Percentiles rank a stretch among this genome's conserved stretches.
phyloP scores from a whole-genome alignment of 805 yeast genomes.

The Sporopachydermia lactativora region DNA sequence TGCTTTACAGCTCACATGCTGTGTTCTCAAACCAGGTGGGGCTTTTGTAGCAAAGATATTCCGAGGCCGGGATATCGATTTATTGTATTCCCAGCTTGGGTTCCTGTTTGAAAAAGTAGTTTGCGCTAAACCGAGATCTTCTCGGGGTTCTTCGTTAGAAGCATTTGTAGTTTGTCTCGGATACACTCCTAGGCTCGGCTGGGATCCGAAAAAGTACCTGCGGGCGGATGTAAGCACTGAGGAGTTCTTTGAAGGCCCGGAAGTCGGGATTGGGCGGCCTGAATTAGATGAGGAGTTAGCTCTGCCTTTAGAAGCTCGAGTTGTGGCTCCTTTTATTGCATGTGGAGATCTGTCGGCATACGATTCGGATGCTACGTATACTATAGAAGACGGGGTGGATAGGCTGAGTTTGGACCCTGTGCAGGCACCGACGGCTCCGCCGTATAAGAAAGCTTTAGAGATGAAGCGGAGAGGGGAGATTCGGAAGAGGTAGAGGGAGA shows the following conservation, averaged over 20 bases:
- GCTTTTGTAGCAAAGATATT: slow-evolving; percentile 92
- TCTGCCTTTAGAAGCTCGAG: slow-evolving; percentile 48
- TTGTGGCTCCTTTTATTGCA: slow-evolving; percentile 83
- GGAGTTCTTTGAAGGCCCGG: slow-evolving; percentile 59
- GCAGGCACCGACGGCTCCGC: slow-evolving; percentile 93
- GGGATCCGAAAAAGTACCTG: slow-evolving; percentile 56
- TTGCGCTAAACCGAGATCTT: slow-evolving; percentile 93
- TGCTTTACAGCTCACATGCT: slow-evolving; percentile 84
- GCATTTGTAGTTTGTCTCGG: slow-evolving; percentile 89
- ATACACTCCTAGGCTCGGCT: slow-evolving; percentile 68
- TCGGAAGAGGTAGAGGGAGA: slow-evolving; percentile 17
- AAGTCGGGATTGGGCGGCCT: slow-evolving; percentile 38
- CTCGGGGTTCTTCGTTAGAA: slow-evolving; percentile 89
- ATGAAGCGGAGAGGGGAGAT: slow-evolving; percentile 64
- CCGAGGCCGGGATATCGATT: slow-evolving; percentile 90
- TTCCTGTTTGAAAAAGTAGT: slow-evolving; percentile 72
- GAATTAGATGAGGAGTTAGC: slow-evolving; percentile 28
- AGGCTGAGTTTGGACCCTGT: slow-evolving; percentile 68
- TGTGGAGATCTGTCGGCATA: slow-evolving; percentile 84
- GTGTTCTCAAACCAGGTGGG: slow-evolving; percentile 81
- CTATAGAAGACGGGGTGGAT: slow-evolving; percentile 27
- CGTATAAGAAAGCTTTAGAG: slow-evolving; percentile 85
- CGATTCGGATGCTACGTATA: slow-evolving; percentile 93
- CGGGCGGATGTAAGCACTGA: slow-evolving; percentile 48
- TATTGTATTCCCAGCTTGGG: slow-evolving; percentile 85